Evolutionary conservation across 2,329 filamentous ascomycete species (phyloP).

Genomic region (Emergomyces orientalis): DNA sequence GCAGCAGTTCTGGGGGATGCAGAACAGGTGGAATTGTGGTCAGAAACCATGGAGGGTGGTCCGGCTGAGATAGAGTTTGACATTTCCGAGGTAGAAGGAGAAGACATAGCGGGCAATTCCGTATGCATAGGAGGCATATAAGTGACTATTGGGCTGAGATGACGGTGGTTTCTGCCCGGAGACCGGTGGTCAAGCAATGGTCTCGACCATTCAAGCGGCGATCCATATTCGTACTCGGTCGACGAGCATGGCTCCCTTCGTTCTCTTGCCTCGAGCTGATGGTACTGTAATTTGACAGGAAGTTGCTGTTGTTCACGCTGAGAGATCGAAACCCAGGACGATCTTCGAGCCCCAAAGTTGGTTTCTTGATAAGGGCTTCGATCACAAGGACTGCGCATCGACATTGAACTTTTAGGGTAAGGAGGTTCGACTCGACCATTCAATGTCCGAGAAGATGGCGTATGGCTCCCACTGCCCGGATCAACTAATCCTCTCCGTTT

Average conservation of each 20-base stretch:
- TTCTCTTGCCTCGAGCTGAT: constrained; percentile 16
- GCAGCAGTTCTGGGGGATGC: constrained; percentile 45
- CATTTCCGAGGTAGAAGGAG: constrained; percentile 54
- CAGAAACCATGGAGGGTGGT: constrained; percentile 62
- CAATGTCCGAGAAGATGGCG: constrained; percentile 24
- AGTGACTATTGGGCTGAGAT: constrained; percentile 32
- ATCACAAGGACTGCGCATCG: constrained; percentile 9
- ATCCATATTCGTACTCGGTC: constrained; percentile 5
- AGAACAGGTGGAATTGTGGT: constrained; percentile 55
- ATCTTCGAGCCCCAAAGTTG: constrained; percentile 13
- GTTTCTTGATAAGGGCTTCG: constrained; percentile 17
- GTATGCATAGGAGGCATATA: constrained; percentile 28
- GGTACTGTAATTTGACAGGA: constrained; percentile 10
- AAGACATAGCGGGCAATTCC: constrained; percentile 51
- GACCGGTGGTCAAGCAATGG: neutral
- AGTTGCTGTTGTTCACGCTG: constrained; percentile 10
- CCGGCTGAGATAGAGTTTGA: constrained; percentile 51
- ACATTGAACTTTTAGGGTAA: constrained; percentile 27
- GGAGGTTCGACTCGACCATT: constrained; percentile 33
- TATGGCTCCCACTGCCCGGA: constrained; percentile 28
- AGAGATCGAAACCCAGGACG: constrained; percentile 10
- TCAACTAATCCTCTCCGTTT: constrained; percentile 45
- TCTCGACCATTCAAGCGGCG: constrained; percentile 2
- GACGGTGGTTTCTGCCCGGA: constrained; percentile 20
- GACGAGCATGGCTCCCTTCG: constrained; percentile 20